Evolutionary conservation across 2,329 filamentous ascomycete genomes (phyloP), one percentile per base, ranked within the genome.

Genomic region (Fusarium aywerte): DNA sequence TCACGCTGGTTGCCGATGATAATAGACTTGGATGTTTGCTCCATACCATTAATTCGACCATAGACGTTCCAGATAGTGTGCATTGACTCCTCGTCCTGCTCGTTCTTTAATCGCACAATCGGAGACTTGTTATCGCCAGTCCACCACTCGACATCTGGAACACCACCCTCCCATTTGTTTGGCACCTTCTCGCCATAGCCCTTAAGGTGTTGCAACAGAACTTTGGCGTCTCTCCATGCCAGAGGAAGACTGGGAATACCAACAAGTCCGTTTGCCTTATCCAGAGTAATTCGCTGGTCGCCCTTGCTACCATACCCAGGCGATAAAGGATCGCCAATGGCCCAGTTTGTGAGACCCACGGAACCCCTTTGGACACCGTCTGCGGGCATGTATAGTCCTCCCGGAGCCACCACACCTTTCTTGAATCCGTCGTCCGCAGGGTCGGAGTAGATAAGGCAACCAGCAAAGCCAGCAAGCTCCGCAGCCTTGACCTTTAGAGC

Each of bases 1-100:
- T 99, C 96, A 20, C 96, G 92, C 76, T 97, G 95, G 77, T 94
- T 97, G 50, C 96, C 96, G 55, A 99, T 86, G 57, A 97, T 90
- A 74, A 98, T 89, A 57, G 90, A 91, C 79, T 97, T 95, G 62
- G 91, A 87, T 2, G 84, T 84, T 75, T 96, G 90, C 78, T 98
- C 96, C 58, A 92, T 83, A n/a, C 96, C 96, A 13, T 84, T 81
- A 50, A 99, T 94, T 54, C 89, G 87, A 31, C 92, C 94, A 73
- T 97, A 89, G 1, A 98, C 88, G 74, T 99, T 99, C 86, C 92
- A 97, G 63, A 99, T 96, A 7, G 90, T 88, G 77, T 97, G 92
- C 75, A 91, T 85, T 58, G 91, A 86, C 13, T 89, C 85, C 75
- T 97, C 93, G 70, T 97, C 93, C 76, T 97, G 93, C 61, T 93